phyloP scores from a whole-genome alignment of 306 rosid genomes.

The Lathyrus tuberosus region DNA sequence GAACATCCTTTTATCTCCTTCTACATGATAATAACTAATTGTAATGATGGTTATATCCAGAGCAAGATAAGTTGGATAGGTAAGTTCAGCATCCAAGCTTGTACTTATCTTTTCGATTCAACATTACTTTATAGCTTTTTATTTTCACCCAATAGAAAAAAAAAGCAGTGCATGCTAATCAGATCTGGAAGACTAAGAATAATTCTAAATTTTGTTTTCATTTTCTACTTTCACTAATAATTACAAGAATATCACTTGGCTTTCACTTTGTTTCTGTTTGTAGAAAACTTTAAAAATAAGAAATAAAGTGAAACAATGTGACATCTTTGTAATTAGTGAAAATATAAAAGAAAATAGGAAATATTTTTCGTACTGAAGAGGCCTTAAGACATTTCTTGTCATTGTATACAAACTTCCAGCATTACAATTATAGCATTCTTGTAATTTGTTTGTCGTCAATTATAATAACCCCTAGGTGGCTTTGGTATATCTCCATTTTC shows the following conservation, averaged over 20 bases:
- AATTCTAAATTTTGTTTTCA: too few relatives aligned
- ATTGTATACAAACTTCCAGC: constrained; percentile 5
- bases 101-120: not conserved
- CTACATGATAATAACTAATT: constrained; percentile 2
- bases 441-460: constrained; percentile 1
- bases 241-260: too few relatives aligned
- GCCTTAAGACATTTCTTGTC: not conserved
- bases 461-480: constrained; percentile 17
- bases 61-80: not conserved
- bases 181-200: too few relatives aligned
- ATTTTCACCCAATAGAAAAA: too few relatives aligned
- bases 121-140: too few relatives aligned
- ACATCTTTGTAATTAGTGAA: constrained; percentile 3
- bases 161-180: too few relatives aligned
- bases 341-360: not conserved
- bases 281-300: not conserved
- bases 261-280: too few relatives aligned
- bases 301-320: not conserved
- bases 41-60: constrained; percentile 16
- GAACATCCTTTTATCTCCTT: not conserved
- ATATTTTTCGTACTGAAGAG: not conserved
- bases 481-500: constrained; percentile 12
- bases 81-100: constrained; percentile 19
- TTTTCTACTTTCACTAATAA: too few relatives aligned
- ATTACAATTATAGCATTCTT: constrained; percentile 14